Conservation (phyloP, 1,139 yeast species). For the Blastobotrys buckinghamii region DNA sequence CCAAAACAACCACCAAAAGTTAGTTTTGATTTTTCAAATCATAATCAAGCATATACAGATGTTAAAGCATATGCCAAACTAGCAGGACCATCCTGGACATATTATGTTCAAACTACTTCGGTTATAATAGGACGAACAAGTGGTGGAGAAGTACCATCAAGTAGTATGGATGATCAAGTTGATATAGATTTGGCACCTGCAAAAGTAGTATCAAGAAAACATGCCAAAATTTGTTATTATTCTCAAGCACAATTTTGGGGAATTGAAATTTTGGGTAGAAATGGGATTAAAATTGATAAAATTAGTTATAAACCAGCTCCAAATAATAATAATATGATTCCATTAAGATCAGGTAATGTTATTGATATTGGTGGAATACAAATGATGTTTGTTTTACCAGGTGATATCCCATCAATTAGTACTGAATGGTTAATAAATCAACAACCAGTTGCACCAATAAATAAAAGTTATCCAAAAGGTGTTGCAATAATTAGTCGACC, state of each 20-base stretch:
- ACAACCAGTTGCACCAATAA: not conserved
- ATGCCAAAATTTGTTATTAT: slow-evolving; percentile 79
- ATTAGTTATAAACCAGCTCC: slow-evolving; percentile 41
- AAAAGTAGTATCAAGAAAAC: slow-evolving; percentile 86
- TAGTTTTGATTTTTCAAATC: slow-evolving; percentile 53
- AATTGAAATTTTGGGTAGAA: slow-evolving; percentile 73
- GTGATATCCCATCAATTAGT: slow-evolving; percentile 56
- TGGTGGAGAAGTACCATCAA: slow-evolving; percentile 11
- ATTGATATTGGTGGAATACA: slow-evolving; percentile 95
- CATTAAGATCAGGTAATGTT: slow-evolving; percentile 74
- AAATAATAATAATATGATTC: slow-evolving; percentile 36
- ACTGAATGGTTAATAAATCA: slow-evolving; percentile 8
- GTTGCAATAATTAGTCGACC: slow-evolving; percentile 38
- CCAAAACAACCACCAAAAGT: slow-evolving; percentile 43
- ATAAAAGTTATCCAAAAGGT: slow-evolving; percentile 34
- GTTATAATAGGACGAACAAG: slow-evolving; percentile 84
- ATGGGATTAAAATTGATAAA: slow-evolving; percentile 83
- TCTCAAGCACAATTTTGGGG: slow-evolving; percentile 79
- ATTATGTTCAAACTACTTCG: slow-evolving; percentile 74
- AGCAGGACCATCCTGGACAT: slow-evolving; percentile 93
- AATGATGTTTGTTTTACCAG: slow-evolving; percentile 97
- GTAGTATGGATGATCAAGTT: slow-evolving; percentile 39
- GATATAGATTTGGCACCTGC: slow-evolving; percentile 96
- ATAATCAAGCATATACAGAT: slow-evolving; percentile 59
- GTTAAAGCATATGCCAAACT: slow-evolving; percentile 95